These are phyloP conservation scores for Bruguiera sexangula DNA, from an alignment of 345 rosid species.

Conservation along the genomic window DNA sequence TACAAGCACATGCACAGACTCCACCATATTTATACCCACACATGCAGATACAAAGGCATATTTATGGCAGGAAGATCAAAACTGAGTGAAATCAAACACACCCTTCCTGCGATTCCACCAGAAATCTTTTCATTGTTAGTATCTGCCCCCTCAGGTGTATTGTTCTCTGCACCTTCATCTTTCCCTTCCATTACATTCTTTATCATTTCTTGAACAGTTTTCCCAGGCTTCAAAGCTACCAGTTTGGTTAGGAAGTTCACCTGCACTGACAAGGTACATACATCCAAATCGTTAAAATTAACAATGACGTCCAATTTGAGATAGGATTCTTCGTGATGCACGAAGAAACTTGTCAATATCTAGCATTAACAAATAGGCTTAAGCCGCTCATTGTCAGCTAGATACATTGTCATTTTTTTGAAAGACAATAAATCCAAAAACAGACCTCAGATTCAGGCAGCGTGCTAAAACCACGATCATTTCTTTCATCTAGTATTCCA, in stretches of 20 bases:
- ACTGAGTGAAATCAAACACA: constrained; percentile 24
- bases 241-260: constrained; percentile 86
- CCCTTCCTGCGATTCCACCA: constrained; percentile 71
- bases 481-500: constrained; percentile 91
- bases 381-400: background rate
- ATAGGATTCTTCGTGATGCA: background rate
- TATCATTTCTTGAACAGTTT: constrained; percentile 67
- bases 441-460: constrained; percentile 91
- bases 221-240: constrained; percentile 86
- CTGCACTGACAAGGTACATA: constrained; percentile 32
- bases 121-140: constrained; percentile 23
- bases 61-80: background rate
- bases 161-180: constrained; percentile 81
- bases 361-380: background rate
- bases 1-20: constrained; percentile 12
- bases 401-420: background rate
- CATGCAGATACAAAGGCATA: background rate
- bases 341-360: background rate
- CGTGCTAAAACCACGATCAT: constrained; percentile 84
- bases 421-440: constrained; percentile 1
- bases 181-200: constrained; percentile 88
- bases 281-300: constrained; percentile 2
- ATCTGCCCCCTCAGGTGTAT: constrained; percentile 37
- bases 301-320: background rate
- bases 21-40: background rate